Percentiles rank a stretch among this genome's conserved stretches.
These are phyloP conservation scores for Colletotrichum tabaci DNA, from an alignment of 2,329 filamentous ascomycete genomes.

Conservation along the genomic window DNA sequence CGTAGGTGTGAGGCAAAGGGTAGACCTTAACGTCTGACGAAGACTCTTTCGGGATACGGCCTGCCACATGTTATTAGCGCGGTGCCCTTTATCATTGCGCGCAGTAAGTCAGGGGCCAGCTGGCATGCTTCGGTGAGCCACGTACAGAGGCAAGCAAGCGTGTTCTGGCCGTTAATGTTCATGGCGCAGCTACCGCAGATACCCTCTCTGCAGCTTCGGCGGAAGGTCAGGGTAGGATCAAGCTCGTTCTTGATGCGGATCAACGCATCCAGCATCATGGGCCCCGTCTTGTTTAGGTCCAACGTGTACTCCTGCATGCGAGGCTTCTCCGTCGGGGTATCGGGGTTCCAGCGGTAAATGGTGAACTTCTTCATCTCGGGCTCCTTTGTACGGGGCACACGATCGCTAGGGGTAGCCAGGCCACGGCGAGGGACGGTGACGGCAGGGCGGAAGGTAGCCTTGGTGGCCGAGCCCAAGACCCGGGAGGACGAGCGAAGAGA, in stretches of 20 bases:
- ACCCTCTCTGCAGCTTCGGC: slow-evolving; percentile 95
- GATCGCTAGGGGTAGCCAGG: slow-evolving; percentile 70
- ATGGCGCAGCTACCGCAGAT: slow-evolving; percentile 99
- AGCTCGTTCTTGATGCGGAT: slow-evolving; percentile 99
- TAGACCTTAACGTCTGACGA: slow-evolving; percentile 92
- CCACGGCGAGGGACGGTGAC: slow-evolving; percentile 60
- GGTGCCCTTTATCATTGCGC: background rate
- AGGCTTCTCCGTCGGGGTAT: slow-evolving; percentile 92
- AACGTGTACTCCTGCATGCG: slow-evolving; percentile 95
- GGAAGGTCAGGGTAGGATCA: slow-evolving; percentile 96
- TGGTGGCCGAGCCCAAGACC: slow-evolving; percentile 63
- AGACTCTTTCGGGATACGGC: slow-evolving; percentile 91
- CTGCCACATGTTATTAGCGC: slow-evolving; percentile 63
- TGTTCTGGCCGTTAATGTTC: slow-evolving; percentile 99
- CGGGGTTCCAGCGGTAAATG: slow-evolving; percentile 99
- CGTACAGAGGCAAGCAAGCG: slow-evolving; percentile 96
- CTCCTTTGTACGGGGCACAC: slow-evolving; percentile 72
- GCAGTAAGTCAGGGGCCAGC: background rate
- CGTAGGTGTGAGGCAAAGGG: slow-evolving; percentile 97
- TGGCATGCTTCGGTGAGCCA: slow-evolving; percentile 46
- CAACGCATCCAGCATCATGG: slow-evolving; percentile 97
- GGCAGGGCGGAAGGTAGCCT: slow-evolving; percentile 55
- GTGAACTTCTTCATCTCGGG: slow-evolving; percentile 93
- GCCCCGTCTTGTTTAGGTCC: slow-evolving; percentile 98
- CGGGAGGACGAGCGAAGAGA: slow-evolving; percentile 73